Evolutionary conservation across 2,329 filamentous ascomycete species (phyloP).

Genomic region (Byssoonygena ceratinophila): DNA sequence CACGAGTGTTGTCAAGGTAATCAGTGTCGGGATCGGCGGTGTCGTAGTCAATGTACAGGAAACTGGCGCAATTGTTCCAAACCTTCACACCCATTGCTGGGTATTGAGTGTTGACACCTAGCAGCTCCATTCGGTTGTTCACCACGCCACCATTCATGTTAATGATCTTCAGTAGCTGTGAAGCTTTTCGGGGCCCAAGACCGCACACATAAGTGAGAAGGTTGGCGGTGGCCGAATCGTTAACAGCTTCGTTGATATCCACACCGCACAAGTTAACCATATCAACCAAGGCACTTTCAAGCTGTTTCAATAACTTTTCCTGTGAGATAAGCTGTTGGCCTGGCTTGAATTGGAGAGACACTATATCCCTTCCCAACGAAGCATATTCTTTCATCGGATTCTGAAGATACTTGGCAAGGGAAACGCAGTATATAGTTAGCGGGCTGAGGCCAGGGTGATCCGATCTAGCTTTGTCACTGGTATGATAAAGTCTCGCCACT

Average conservation of each 20-base stretch:
- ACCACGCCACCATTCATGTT: slow-evolving; percentile 83
- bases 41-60: slow-evolving; percentile 82
- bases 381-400: slow-evolving; percentile 96
- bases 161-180: slow-evolving; percentile 74
- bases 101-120: slow-evolving; percentile 74
- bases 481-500: slow-evolving; percentile 90
- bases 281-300: slow-evolving; percentile 96
- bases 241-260: slow-evolving; percentile 83
- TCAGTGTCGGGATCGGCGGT: slow-evolving; percentile 71
- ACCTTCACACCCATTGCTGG: slow-evolving; percentile 80
- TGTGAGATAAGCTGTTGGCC: slow-evolving; percentile 80
- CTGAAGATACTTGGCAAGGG: slow-evolving; percentile 81
- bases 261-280: slow-evolving; percentile 97
- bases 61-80: slow-evolving; percentile 95
- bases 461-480: slow-evolving; percentile 63
- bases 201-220: slow-evolving; percentile 85
- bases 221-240: slow-evolving; percentile 70
- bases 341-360: slow-evolving; percentile 76
- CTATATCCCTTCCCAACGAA: slow-evolving; percentile 75
- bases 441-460: slow-evolving; percentile 74
- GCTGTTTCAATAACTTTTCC: slow-evolving; percentile 72
- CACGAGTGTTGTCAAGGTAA: slow-evolving; percentile 89
- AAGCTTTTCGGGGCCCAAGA: slow-evolving; percentile 83
- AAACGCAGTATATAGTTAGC: slow-evolving; percentile 79
- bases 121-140: slow-evolving; percentile 71